Evolutionary conservation across 306 rosid species (phyloP), one percentile per base, ranked within the genome.

Genomic region (Mimosa pudica): DNA sequence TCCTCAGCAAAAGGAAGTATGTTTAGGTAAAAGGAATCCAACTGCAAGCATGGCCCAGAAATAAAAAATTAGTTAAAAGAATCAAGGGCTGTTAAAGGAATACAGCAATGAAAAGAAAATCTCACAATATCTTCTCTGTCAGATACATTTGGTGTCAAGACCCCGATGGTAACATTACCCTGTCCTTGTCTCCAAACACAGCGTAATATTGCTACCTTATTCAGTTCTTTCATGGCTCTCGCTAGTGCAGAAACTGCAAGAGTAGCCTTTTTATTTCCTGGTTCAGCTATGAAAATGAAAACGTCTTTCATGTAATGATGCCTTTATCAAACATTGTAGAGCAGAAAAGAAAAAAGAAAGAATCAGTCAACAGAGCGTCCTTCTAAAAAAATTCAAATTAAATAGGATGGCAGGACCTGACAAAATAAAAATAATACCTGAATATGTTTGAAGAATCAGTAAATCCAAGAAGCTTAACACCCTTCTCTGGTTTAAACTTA

Each of bases 161-260:
- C 90, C 80, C 97, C 97, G 35, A 92, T 86, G 47, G 85, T 82
- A 54, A 91, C 92, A 82, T 47, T 88, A 7, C 73, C 89, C 69
- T 92, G 97, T 83, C 97, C 97, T n/a, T 81, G 86, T 85, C 94
- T 91, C 97, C 98, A 94, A 74, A 89, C 93, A 38, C 97, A 94
- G 7, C 98, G 97, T 78, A 92, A 63, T 45, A 94, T 88, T 49
- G 97, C 98, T 74, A 92, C 92, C 89, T 91, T 94, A 69, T 88
- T 87, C 89, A 54, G 87, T 81, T 89, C 94, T 83, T 91, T 92
- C 98, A 94, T 91, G 44, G 97, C 97, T 88, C 97, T 89, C 65
- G 95, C 92, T 33, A 94, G 83, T 70, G 98, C 91, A 85, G 97
- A 92, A 79, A 92, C 89, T 18, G 97, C 92, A 77, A 86, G 84